Percentiles rank a stretch among this genome's conserved stretches.
Evolutionary conservation across 139 green algal species (phyloP).

Genomic region (Closterium sp.): DNA sequence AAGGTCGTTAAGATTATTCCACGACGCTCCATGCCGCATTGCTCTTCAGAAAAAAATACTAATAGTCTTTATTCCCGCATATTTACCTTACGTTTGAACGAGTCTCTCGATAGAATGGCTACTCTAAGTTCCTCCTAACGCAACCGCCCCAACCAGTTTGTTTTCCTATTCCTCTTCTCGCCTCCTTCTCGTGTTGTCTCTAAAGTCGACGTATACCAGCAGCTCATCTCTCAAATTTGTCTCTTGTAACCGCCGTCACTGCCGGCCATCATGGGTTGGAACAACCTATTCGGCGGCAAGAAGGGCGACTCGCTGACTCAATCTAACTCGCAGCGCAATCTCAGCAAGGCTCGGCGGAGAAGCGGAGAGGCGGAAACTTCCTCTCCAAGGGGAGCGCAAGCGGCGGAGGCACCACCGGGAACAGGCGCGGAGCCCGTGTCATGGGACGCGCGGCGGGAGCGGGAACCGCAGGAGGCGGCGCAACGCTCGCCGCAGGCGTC

Average conservation of each 20-base stretch:
- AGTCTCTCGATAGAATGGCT: background rate
- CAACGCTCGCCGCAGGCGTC: background rate
- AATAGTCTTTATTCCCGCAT: too few relatives aligned
- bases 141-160: too few relatives aligned
- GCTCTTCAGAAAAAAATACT: background rate
- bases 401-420: too few relatives aligned
- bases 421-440: too few relatives aligned
- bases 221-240: background rate
- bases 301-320: background rate
- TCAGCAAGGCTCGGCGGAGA: background rate
- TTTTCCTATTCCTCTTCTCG: background rate
- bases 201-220: background rate
- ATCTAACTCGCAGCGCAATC: background rate
- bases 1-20: background rate
- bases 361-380: background rate
- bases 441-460: too few relatives aligned
- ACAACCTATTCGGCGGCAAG: background rate
- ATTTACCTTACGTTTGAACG: too few relatives aligned
- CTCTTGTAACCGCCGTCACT: background rate
- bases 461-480: background rate
- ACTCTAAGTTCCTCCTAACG: background rate
- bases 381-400: background rate
- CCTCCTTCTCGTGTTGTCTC: background rate
- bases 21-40: background rate
- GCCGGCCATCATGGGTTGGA: background rate